A percentile compares a stretch with the other conserved stretches of the same genome.
phyloP scores from a whole-genome alignment of 495 filamentous ascomycete species.

The Penicillium coffeae region DNA sequence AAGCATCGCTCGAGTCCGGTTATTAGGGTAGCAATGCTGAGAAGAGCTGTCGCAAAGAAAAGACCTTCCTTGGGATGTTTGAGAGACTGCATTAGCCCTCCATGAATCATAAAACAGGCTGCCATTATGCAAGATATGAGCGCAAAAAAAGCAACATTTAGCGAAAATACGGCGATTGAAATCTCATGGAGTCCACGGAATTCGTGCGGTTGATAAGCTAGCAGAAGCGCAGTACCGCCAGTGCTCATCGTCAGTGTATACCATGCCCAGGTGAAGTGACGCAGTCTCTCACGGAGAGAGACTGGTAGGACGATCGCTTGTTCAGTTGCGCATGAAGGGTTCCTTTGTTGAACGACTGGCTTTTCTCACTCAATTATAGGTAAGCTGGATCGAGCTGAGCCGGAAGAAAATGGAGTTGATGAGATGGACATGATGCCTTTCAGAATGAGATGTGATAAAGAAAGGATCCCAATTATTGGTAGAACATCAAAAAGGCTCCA shows the following conservation, averaged over 20 bases:
- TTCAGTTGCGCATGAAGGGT: no score
- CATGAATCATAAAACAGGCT: constrained; percentile 53
- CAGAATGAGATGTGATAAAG: no score
- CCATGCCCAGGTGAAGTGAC: constrained; percentile 73
- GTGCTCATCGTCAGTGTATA: constrained; percentile 67
- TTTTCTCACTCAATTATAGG: no score
- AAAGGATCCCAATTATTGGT: no score
- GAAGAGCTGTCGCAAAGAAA: constrained; percentile 65
- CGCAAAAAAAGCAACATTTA: constrained; percentile 59
- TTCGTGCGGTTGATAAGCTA: constrained; percentile 53
- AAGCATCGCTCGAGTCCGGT: constrained; percentile 57
- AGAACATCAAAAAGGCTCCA: no score
- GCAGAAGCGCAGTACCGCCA: constrained; percentile 58
- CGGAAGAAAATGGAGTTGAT: no score
- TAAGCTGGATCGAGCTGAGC: no score
- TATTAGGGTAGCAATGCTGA: constrained; percentile 61
- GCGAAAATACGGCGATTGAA: constrained; percentile 57
- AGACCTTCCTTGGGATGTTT: constrained; percentile 60
- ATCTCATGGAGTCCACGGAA: constrained; percentile 57
- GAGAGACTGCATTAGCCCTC: constrained; percentile 52
- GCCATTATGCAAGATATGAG: constrained; percentile 49
- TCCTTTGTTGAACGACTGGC: no score
- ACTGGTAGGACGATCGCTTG: no score
- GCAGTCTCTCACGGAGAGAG: constrained; percentile 44
- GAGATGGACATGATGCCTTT: no score